phyloP scores from a whole-genome alignment of 2,329 filamentous ascomycete genomes.

The Sclerotinia subarctica region DNA sequence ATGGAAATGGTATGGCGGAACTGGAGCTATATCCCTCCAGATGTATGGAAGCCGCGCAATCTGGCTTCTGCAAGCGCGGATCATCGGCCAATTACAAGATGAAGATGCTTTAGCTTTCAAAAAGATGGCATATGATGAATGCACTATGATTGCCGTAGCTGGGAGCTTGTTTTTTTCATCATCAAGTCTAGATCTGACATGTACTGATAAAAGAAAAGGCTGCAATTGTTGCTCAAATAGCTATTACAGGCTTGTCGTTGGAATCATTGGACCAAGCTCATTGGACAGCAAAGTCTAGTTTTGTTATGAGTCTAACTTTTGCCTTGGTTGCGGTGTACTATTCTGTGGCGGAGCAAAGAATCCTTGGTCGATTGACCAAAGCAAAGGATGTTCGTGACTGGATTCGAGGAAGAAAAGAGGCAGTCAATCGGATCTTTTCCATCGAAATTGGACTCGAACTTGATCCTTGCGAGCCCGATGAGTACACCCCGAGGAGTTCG shows the following conservation, averaged over 20 bases:
- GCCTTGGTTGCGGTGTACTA: not conserved
- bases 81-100: not conserved
- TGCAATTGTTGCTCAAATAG: conserved; percentile 4
- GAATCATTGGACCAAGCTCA: not conserved
- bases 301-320: not conserved
- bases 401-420: conserved; percentile 1
- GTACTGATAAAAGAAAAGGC: not conserved
- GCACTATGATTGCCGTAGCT: conserved; percentile 6
- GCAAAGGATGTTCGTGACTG: not conserved
- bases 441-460: not conserved
- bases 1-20: not conserved
- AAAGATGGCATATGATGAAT: conserved; percentile 8
- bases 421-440: not conserved
- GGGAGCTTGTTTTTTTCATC: not conserved
- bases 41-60: not conserved
- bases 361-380: not conserved
- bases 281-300: conserved; percentile 2
- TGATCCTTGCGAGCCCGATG: not conserved
- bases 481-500: not conserved
- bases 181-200: not conserved
- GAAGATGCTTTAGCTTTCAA: conserved; percentile 1
- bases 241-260: not conserved
- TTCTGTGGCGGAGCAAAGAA: not conserved
- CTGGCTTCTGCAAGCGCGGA: not conserved
- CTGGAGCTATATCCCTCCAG: not conserved